Percentiles rank a stretch among this genome's conserved stretches.
These are phyloP conservation scores for Colletotrichum musae DNA, from an alignment of 2,329 filamentous ascomycete genomes.

Conservation along the genomic window DNA sequence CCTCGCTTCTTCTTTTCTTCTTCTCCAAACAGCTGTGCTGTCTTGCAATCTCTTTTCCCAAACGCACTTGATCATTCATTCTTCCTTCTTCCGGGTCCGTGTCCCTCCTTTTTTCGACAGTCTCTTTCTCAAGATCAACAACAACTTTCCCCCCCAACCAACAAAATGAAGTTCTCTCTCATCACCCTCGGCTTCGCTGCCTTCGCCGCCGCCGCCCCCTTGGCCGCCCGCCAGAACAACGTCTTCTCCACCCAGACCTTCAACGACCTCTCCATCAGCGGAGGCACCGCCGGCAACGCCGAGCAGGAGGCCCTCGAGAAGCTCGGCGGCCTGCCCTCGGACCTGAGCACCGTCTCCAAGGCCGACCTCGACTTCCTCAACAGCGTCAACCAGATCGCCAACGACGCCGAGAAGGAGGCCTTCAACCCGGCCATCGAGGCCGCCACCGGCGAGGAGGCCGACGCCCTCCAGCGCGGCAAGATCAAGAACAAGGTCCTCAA, in stretches of 20 bases:
- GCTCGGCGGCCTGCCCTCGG: conserved; percentile 54
- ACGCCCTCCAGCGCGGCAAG: conserved; percentile 68
- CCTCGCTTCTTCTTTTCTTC: conserved; percentile 28
- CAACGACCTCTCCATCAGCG: conserved; percentile 62
- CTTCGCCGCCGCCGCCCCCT: conserved; percentile 48
- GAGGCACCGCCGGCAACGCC: conserved; percentile 61
- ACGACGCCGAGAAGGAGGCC: conserved; percentile 65
- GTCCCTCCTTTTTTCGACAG: conserved; percentile 30
- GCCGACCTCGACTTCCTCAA: conserved; percentile 65
- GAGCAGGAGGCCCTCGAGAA: conserved; percentile 59
- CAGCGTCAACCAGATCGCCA: conserved; percentile 66
- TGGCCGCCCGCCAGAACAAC: conserved; percentile 44
- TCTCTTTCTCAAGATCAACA: conserved; percentile 2
- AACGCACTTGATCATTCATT: conserved; percentile 39
- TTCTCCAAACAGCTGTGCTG: conserved; percentile 40
- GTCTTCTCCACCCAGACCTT: conserved; percentile 56
- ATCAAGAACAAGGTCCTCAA: conserved; percentile 75
- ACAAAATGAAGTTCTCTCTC: conserved; percentile 54
- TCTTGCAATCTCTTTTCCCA: conserved; percentile 35
- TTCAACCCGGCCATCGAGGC: conserved; percentile 69
- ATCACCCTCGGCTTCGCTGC: conserved; percentile 46
- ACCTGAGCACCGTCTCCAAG: conserved; percentile 60
- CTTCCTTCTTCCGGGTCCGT: conserved; percentile 32
- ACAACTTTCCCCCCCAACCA: conserved; percentile 15
- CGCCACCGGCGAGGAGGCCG: conserved; percentile 59